These are phyloP conservation scores for Pyracantha coccinea DNA, from an alignment of 331 rosid species.

Conservation along the genomic window DNA sequence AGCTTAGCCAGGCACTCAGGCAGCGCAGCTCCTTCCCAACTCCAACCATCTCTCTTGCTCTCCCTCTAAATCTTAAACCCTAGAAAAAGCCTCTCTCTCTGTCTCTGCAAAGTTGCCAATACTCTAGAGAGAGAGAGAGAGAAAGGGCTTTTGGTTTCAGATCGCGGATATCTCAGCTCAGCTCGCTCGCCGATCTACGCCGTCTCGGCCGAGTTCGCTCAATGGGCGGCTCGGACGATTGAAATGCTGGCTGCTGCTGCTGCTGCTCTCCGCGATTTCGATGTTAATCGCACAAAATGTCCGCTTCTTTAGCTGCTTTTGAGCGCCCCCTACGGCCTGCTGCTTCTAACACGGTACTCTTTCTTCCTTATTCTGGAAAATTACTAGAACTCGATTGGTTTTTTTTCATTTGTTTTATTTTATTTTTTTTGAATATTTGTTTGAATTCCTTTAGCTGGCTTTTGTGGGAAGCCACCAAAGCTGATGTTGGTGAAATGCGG, in stretches of 20 bases:
- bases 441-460: not conserved
- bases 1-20: not conserved
- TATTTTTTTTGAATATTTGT: not conserved
- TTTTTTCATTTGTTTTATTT: not conserved
- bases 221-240: conserved; percentile 21
- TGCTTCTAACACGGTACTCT: conserved; percentile 64
- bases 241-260: conserved; percentile 24
- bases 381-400: not conserved
- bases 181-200: conserved; percentile 30
- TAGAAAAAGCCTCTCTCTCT: too few relatives aligned
- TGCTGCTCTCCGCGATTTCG: conserved; percentile 11
- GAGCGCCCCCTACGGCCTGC: conserved; percentile 74
- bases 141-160: conserved; percentile 18
- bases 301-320: conserved; percentile 71
- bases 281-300: conserved; percentile 59
- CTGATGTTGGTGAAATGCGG: not conserved
- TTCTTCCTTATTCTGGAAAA: not conserved
- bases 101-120: not conserved
- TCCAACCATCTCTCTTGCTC: not conserved
- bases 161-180: conserved; percentile 36
- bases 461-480: not conserved
- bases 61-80: not conserved
- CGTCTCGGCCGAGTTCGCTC: conserved; percentile 25
- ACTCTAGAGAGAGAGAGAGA: not conserved
- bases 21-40: not conserved